Evolutionary conservation across 1,284 basidiomycete species (phyloP).

Genomic region (Neolentinus lepideus): DNA sequence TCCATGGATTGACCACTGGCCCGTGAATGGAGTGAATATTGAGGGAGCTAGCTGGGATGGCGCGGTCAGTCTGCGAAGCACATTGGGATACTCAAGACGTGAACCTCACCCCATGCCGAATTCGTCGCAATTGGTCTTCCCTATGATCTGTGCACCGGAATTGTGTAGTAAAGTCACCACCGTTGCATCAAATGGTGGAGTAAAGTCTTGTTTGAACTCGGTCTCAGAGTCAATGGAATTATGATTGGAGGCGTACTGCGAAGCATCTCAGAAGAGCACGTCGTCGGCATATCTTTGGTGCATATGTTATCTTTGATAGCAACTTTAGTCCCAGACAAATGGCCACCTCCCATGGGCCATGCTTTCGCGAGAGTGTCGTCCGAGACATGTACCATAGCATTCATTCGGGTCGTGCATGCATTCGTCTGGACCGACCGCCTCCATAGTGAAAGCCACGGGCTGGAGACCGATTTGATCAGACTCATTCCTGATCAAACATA

Average conservation of each 20-base stretch:
- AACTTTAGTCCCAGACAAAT: constrained; percentile 40
- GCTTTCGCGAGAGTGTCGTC: constrained; percentile 6
- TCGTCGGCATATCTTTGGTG: constrained; percentile 61
- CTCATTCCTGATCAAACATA: too few species aligned
- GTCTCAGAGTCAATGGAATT: neutral
- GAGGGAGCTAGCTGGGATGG: constrained; percentile 45
- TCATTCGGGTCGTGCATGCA: constrained; percentile 12
- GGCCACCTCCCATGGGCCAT: constrained; percentile 9
- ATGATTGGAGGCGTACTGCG: constrained; percentile 32
- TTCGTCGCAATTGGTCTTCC: constrained; percentile 96
- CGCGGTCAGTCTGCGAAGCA: constrained; percentile 12
- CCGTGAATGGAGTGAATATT: constrained; percentile 69
- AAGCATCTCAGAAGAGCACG: constrained; percentile 76
- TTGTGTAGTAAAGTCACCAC: constrained; percentile 61
- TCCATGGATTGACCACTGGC: constrained; percentile 72
- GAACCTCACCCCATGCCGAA: constrained; percentile 90
- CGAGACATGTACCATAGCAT: constrained; percentile 39
- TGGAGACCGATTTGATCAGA: too few species aligned
- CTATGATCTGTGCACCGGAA: constrained; percentile 70
- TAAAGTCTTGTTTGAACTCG: constrained; percentile 44
- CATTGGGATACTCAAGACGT: neutral
- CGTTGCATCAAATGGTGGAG: constrained; percentile 84
- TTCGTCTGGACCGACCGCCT: too few species aligned
- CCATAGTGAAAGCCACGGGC: too few species aligned
- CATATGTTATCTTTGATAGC: constrained; percentile 89